phyloP scores from a whole-genome alignment of 805 yeast genomes.

The Kazachstania kunashirensis region DNA sequence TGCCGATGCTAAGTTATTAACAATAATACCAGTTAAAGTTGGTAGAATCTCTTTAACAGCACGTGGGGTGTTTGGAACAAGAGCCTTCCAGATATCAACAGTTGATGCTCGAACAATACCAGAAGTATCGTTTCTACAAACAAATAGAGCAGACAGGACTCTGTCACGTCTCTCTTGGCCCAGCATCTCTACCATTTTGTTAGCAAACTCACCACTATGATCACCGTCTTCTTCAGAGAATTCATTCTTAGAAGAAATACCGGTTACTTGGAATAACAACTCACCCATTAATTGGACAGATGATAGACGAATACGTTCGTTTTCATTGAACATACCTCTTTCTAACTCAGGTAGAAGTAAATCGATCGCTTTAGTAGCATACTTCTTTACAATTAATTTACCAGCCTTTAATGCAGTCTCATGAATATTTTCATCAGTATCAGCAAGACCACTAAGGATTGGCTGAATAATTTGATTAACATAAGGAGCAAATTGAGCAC shows the following conservation, averaged over 20 bases:
- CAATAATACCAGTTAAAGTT: constrained; percentile 66
- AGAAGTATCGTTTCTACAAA: constrained; percentile 87
- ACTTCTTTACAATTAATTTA: constrained; percentile 79
- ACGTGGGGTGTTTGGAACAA: constrained; percentile 92
- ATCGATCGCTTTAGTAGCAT: constrained; percentile 88
- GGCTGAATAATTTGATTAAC: constrained; percentile 83
- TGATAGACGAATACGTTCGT: constrained; percentile 79
- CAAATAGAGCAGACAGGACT: constrained; percentile 73
- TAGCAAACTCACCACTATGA: constrained; percentile 43
- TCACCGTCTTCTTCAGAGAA: constrained; percentile 39
- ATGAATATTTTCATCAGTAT: constrained; percentile 73
- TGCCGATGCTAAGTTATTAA: constrained; percentile 72
- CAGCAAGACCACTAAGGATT: constrained; percentile 84
- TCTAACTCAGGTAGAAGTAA: constrained; percentile 89
- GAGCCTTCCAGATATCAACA: constrained; percentile 91
- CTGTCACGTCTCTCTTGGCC: constrained; percentile 87
- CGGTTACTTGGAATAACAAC: constrained; percentile 85
- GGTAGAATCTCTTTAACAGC: constrained; percentile 89
- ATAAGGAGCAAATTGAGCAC: constrained; percentile 83
- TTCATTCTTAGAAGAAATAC: constrained; percentile 71
- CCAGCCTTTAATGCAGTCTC: constrained; percentile 90
- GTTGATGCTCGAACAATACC: constrained; percentile 83
- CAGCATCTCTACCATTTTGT: constrained; percentile 61
- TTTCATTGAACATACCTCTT: constrained; percentile 71
- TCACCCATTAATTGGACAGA: constrained; percentile 96